Percentiles rank a stretch among this genome's conserved stretches.
Conservation (phyloP, 192 early-diverging fungal genomes). For the Dimargaris xerosporica region DNA sequence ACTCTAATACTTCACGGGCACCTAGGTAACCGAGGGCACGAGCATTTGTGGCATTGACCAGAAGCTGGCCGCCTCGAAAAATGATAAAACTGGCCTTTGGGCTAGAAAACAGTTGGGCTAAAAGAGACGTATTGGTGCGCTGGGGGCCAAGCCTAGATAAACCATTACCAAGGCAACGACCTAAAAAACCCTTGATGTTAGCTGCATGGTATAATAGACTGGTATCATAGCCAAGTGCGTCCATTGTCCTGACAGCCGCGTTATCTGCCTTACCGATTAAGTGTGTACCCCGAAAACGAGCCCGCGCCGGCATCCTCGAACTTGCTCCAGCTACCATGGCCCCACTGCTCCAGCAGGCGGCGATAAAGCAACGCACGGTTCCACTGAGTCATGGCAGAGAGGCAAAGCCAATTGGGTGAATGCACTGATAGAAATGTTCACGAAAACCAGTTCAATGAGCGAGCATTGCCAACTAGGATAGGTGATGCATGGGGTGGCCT, state of each 20-base stretch:
- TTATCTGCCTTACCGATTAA: not conserved
- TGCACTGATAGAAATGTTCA: no score
- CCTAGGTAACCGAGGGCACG: not conserved
- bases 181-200: not conserved
- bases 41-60: not conserved
- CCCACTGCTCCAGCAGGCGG: not conserved
- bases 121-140: not conserved
- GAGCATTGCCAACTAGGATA: no score
- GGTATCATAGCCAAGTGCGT: not conserved
- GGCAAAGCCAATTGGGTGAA: no score
- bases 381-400: not conserved
- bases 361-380: not conserved
- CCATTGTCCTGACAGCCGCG: not conserved
- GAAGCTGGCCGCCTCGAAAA: not conserved
- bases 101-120: conserved; percentile 3
- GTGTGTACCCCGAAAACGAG: not conserved
- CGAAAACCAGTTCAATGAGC: no score
- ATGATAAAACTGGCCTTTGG: conserved; percentile 6
- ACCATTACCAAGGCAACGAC: not conserved
- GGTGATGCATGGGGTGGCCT: no score
- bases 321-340: not conserved
- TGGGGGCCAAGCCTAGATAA: not conserved
- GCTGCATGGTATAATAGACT: not conserved
- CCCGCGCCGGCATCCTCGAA: not conserved
- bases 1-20: not conserved